Evolutionary conservation across 176 grass and related monocot genomes (phyloP).

Genomic region (Aegilops sharonensis): DNA sequence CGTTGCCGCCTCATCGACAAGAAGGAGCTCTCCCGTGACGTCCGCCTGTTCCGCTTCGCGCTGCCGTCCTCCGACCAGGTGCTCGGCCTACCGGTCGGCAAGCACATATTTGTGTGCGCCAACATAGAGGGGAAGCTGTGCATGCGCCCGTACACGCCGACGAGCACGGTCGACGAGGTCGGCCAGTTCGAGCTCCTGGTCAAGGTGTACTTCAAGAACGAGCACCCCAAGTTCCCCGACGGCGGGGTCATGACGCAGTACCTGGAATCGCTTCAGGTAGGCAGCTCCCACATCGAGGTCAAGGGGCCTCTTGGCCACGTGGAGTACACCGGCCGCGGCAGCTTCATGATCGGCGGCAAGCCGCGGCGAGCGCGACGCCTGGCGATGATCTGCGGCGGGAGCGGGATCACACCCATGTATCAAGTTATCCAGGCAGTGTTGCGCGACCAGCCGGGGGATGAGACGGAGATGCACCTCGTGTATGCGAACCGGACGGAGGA

Average conservation of each 20-base stretch:
- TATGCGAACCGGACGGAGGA: conserved; percentile 88
- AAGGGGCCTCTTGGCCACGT: conserved; percentile 86
- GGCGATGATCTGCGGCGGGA: conserved; percentile 82
- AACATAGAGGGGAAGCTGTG: conserved; percentile 76
- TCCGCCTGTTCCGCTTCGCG: conserved; percentile 73
- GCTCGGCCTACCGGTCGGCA: conserved; percentile 79
- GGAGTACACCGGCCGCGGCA: conserved; percentile 72
- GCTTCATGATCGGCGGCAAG: conserved; percentile 75
- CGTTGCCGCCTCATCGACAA: conserved; percentile 58
- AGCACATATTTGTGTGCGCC: conserved; percentile 88
- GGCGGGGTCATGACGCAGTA: conserved; percentile 92
- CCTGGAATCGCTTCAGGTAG: conserved; percentile 52
- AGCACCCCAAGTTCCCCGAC: conserved; percentile 79
- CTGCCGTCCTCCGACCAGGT: conserved; percentile 63
- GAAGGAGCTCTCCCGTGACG: conserved; percentile 64
- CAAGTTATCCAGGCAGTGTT: conserved; percentile 87
- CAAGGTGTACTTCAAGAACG: conserved; percentile 90
- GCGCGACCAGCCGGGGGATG: conserved; percentile 69
- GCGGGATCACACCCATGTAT: conserved; percentile 94
- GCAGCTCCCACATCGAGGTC: conserved; percentile 51
- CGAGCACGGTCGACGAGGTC: conserved; percentile 66
- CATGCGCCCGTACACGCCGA: conserved; percentile 86
- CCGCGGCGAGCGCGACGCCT: conserved; percentile 52
- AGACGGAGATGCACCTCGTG: conserved; percentile 84
- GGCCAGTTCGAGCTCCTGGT: conserved; percentile 86